Percentiles rank a stretch among this genome's conserved stretches.
phyloP scores from a whole-genome alignment of 2,329 filamentous ascomycete genomes.

The Macrophomina phaseolina region DNA sequence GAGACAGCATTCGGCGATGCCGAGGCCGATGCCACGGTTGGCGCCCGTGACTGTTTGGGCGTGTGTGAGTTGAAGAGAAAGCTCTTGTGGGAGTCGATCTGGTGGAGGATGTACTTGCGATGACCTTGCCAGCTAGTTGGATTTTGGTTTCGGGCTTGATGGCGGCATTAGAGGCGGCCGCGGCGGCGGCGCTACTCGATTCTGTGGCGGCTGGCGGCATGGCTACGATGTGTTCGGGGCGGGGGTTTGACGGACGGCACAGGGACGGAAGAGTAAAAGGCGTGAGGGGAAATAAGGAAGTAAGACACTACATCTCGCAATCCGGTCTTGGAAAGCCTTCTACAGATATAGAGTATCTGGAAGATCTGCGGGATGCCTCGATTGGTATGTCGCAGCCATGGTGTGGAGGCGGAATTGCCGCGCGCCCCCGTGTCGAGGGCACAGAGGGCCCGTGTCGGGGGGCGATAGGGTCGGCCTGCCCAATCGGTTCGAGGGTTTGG shows the following conservation, averaged over 20 bases:
- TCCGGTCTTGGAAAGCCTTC: not conserved
- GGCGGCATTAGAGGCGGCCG: not conserved
- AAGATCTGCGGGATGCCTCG: not conserved
- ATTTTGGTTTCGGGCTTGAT: constrained; percentile 34
- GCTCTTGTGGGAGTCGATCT: not conserved
- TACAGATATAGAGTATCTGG: not conserved
- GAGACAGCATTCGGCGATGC: constrained; percentile 55
- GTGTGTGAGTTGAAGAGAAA: constrained; percentile 5
- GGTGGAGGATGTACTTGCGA: constrained; percentile 14
- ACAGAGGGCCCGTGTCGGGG: not conserved
- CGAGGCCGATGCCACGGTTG: constrained; percentile 50
- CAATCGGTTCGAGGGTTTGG: not conserved
- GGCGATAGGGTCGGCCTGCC: not conserved
- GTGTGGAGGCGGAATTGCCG: not conserved
- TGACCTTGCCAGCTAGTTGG: constrained; percentile 36
- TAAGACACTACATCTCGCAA: not conserved
- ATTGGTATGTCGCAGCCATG: not conserved
- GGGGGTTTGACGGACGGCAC: no score
- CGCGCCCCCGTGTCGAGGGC: not conserved
- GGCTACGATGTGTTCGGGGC: not conserved
- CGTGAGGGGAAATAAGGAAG: not conserved
- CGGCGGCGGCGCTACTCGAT: not conserved
- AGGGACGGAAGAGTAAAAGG: no score
- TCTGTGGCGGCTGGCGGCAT: constrained; percentile 1
- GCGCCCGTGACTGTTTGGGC: constrained; percentile 37